Evolutionary conservation across 176 grass and related monocot genomes (phyloP).

Genomic region (Triticum aestivum): IWGSC_CS_RefSeq_v2.1 NC_057810.1:158148911-158149410

Average conservation of each 20-base stretch:
- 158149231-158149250: background rate
- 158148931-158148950: constrained; percentile 16
- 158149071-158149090: too few species aligned
- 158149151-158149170: constrained; percentile 14
- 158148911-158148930: constrained; percentile 40
- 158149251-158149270: background rate
- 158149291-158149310: background rate
- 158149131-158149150: constrained; percentile 1
- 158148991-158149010: constrained; percentile 20
- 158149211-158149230: constrained; percentile 28
- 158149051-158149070: too few species aligned
- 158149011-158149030: background rate
- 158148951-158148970: constrained; percentile 30
- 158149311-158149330: background rate
- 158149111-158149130: background rate
- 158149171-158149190: constrained; percentile 48
- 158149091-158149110: too few species aligned
- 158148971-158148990: constrained; percentile 40
- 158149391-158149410: background rate
- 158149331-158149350: background rate
- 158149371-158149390: background rate
- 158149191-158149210: background rate
- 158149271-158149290: background rate
- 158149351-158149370: background rate
- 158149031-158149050: too few species aligned